Conservation (phyloP, 805 yeast genomes). For the Metschnikowia corniflorae region DNA sequence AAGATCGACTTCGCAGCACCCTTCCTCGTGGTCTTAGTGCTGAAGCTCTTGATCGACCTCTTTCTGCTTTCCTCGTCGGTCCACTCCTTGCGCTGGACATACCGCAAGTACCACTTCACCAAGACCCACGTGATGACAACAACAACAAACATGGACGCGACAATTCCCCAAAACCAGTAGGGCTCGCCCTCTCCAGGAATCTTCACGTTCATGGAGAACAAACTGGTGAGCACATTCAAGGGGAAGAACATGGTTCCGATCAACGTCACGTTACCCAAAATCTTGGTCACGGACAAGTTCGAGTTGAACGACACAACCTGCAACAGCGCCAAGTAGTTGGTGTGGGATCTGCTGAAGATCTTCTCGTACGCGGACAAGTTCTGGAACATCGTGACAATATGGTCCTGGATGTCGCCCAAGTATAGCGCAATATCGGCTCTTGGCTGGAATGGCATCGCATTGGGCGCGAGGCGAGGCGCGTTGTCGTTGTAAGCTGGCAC, state of each 20-base stretch:
- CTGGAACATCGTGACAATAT: slow-evolving; percentile 94
- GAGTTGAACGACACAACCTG: slow-evolving; percentile 90
- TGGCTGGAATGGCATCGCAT: slow-evolving; percentile 45
- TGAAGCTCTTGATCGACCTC: slow-evolving; percentile 22
- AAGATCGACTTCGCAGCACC: slow-evolving; percentile 10
- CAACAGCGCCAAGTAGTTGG: slow-evolving; percentile 88
- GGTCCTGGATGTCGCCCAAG: slow-evolving; percentile 95
- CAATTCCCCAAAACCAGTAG: slow-evolving; percentile 53
- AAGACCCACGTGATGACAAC: slow-evolving; percentile 25
- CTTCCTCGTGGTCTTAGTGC: slow-evolving; percentile 21
- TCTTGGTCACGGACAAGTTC: slow-evolving; percentile 77
- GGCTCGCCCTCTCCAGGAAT: slow-evolving; percentile 62
- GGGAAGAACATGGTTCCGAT: slow-evolving; percentile 90
- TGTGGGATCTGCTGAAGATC: slow-evolving; percentile 86
- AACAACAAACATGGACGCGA: slow-evolving; percentile 35
- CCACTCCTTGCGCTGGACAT: slow-evolving; percentile 9
- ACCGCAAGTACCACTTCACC: slow-evolving; percentile 21
- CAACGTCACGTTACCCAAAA: slow-evolving; percentile 84
- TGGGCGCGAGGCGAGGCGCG: background rate
- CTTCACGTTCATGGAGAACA: slow-evolving; percentile 92
- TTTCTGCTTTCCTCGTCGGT: slow-evolving; percentile 9
- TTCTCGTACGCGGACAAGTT: slow-evolving; percentile 86
- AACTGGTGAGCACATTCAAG: slow-evolving; percentile 84
- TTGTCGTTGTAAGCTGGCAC: background rate
- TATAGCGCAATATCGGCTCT: slow-evolving; percentile 89